phyloP scores from a whole-genome alignment of 257 asterid genomes.

The Paraleonurus japonicus region DNA sequence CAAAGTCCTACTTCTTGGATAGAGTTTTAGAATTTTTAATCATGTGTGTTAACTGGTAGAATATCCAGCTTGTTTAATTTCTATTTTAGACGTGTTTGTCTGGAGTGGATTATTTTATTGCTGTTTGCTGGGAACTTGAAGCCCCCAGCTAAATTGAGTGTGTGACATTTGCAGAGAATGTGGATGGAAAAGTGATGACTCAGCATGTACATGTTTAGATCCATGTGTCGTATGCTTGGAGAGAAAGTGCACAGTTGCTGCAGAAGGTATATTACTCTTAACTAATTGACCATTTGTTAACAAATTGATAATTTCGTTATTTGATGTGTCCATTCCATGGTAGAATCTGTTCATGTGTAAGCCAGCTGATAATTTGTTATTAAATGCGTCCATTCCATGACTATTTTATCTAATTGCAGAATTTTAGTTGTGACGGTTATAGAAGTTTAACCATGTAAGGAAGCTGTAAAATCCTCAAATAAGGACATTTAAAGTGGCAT shows the following conservation, averaged over 20 bases:
- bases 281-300: constrained; percentile 14
- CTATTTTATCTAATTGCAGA: neutral
- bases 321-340: neutral
- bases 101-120: neutral
- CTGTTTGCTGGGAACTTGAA: neutral
- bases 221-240: constrained; percentile 94
- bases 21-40: neutral
- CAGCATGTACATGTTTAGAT: constrained; percentile 44
- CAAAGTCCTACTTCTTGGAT: neutral
- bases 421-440: neutral
- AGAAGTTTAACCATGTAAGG: neutral
- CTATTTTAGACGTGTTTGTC: neutral
- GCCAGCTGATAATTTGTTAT: neutral
- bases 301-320: neutral
- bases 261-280: constrained; percentile 53
- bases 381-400: neutral
- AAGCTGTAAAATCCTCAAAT: neutral
- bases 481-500: neutral
- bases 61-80: neutral
- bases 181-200: constrained; percentile 65
- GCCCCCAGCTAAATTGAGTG: neutral
- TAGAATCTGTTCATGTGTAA: neutral
- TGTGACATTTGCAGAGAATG: constrained; percentile 55
- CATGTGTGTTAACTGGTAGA: neutral
- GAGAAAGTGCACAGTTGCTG: constrained; percentile 84